Conservation (phyloP, 2,329 filamentous ascomycete species). For the Pyrenophora seminiperda region DNA sequence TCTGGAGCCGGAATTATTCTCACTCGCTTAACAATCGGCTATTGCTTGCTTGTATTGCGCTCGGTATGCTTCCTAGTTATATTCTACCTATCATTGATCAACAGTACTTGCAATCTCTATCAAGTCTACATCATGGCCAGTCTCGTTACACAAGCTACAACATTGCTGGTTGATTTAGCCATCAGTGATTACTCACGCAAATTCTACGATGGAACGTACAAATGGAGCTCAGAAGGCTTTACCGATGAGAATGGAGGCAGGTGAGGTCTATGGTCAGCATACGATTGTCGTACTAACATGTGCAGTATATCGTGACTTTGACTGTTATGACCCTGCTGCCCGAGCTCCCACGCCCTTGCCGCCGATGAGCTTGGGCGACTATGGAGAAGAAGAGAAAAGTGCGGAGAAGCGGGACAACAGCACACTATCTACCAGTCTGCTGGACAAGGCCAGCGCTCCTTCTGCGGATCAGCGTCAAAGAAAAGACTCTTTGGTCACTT, state of each 20-base stretch:
- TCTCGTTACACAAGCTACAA: neutral
- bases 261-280: neutral
- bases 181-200: slow-evolving; percentile 32
- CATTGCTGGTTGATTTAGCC: neutral
- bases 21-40: neutral
- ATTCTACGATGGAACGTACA: slow-evolving; percentile 40
- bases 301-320: slow-evolving; percentile 23
- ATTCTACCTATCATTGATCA: neutral
- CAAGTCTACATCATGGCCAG: neutral
- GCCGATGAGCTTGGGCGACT: slow-evolving; percentile 16
- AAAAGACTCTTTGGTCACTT: neutral
- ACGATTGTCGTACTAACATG: neutral
- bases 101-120: no score
- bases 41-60: neutral
- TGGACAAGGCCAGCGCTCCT: neutral
- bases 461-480: neutral
- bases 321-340: slow-evolving; percentile 24
- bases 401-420: neutral
- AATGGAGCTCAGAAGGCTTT: slow-evolving; percentile 33
- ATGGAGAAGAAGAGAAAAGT: neutral
- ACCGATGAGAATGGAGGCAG: slow-evolving; percentile 32
- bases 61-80: neutral
- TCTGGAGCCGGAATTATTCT: neutral
- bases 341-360: slow-evolving; percentile 30
- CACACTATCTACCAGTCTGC: neutral